These are phyloP conservation scores for Rhizomucor pusillus DNA, from an alignment of 371 early-diverging fungal genomes.

Conservation along the genomic window DNA sequence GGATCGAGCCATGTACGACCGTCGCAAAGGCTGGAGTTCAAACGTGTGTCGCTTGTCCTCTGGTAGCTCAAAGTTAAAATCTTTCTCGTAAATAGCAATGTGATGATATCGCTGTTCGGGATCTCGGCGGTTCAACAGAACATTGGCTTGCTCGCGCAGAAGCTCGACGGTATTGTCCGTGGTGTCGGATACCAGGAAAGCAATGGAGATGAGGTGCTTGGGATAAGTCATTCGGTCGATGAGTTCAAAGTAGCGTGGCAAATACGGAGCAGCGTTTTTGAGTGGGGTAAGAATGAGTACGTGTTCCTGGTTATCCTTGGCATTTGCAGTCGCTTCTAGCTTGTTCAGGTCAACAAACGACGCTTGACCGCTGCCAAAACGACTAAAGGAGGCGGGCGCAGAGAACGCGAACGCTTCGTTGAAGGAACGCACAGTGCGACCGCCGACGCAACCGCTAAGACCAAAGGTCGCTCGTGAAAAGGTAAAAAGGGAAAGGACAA, in stretches of 20 bases:
- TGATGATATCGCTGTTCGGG: conserved; percentile 36
- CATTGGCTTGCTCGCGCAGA: conserved; percentile 35
- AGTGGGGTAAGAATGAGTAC: conserved; percentile 56
- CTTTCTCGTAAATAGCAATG: conserved; percentile 53
- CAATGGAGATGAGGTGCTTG: conserved; percentile 51
- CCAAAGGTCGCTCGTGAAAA: conserved; percentile 29
- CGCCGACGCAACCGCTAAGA: conserved; percentile 23
- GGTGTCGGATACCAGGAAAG: conserved; percentile 61
- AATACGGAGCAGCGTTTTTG: conserved; percentile 53
- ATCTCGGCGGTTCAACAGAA: conserved; percentile 12
- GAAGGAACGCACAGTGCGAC: conserved; percentile 31
- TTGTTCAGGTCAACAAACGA: conserved; percentile 20
- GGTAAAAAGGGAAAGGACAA: conserved; percentile 26
- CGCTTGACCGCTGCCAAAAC: neutral
- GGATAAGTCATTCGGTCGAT: conserved; percentile 53
- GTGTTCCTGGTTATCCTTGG: conserved; percentile 27
- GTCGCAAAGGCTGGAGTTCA: conserved; percentile 49
- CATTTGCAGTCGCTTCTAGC: conserved; percentile 19
- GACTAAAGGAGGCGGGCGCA: neutral
- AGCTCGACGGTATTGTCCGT: conserved; percentile 44
- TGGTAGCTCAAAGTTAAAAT: conserved; percentile 54
- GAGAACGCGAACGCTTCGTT: conserved; percentile 32
- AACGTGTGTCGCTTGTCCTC: conserved; percentile 48
- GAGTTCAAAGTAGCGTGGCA: conserved; percentile 57
- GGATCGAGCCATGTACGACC: conserved; percentile 59